A percentile compares a stretch with the other conserved stretches of the same genome.
Conservation (phyloP, 164 flowering plant genomes). For the Malania oleifera region DNA sequence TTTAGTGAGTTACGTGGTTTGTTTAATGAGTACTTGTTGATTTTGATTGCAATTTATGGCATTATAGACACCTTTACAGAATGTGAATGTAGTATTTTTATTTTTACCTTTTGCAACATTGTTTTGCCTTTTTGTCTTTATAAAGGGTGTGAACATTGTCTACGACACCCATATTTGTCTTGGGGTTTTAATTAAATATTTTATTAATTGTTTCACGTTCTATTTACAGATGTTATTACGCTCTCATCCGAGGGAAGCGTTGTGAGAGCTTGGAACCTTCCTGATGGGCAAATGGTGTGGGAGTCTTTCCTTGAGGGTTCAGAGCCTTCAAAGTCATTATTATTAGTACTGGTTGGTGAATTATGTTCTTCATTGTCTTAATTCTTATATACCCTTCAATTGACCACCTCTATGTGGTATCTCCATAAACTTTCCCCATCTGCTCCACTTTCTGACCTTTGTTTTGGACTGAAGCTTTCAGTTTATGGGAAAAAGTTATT, state of each 20-base stretch:
- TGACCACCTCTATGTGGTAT: too few relatives aligned
- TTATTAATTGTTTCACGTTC: too few relatives aligned
- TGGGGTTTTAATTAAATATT: background rate
- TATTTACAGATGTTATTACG: slow-evolving; percentile 70
- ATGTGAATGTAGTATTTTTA: background rate
- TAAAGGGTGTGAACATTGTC: background rate
- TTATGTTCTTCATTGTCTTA: background rate
- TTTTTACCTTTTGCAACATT: background rate
- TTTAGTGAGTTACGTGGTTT: background rate
- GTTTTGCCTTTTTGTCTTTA: background rate
- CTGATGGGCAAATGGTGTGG: slow-evolving; percentile 99
- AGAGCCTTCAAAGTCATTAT: slow-evolving; percentile 53
- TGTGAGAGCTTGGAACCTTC: slow-evolving; percentile 97
- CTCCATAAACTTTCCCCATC: too few relatives aligned
- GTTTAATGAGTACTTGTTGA: background rate
- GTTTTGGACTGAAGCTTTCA: background rate
- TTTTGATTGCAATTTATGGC: background rate
- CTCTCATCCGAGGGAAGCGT: slow-evolving; percentile 78
- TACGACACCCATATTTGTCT: too few relatives aligned
- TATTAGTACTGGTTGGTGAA: slow-evolving; percentile 61
- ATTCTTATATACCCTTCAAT: background rate
- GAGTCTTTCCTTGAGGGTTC: slow-evolving; percentile 75
- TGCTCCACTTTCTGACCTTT: background rate
- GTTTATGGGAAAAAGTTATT: background rate
- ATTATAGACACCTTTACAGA: background rate